These are phyloP conservation scores for Volutella citrinella DNA, from an alignment of 2,329 filamentous ascomycete genomes.

Conservation along the genomic window DNA sequence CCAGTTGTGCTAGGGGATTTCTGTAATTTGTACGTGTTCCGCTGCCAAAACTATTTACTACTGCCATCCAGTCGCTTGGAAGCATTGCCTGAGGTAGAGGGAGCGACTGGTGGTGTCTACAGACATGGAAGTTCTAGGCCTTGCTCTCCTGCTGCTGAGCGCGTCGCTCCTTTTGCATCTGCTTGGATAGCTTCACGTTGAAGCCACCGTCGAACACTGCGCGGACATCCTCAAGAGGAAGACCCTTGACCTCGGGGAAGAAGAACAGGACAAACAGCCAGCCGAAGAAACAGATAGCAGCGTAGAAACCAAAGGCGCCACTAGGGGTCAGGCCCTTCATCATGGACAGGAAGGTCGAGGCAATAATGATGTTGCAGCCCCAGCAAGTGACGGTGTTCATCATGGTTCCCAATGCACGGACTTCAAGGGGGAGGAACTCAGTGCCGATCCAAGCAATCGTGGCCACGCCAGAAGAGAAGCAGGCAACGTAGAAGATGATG, in stretches of 20 bases:
- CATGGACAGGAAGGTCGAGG: slow-evolving; percentile 43
- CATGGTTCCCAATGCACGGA: slow-evolving; percentile 43
- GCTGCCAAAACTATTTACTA: too few relatives aligned
- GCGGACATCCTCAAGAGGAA: slow-evolving; percentile 48
- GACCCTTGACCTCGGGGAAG: slow-evolving; percentile 50
- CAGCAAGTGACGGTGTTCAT: slow-evolving; percentile 42
- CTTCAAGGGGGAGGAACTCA: slow-evolving; percentile 43
- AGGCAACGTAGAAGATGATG: slow-evolving; percentile 44
- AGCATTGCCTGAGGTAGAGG: too few relatives aligned
- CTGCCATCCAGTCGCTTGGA: too few relatives aligned
- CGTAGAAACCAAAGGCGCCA: slow-evolving; percentile 49
- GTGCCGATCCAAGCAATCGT: slow-evolving; percentile 44
- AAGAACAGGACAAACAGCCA: slow-evolving; percentile 38
- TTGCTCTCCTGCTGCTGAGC: neutral
- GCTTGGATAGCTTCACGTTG: slow-evolving; percentile 36
- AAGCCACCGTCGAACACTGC: slow-evolving; percentile 46
- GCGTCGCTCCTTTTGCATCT: slow-evolving; percentile 30
- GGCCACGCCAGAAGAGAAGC: slow-evolving; percentile 34
- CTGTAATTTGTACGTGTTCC: too few relatives aligned
- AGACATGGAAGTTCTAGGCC: too few relatives aligned
- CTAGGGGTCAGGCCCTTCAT: slow-evolving; percentile 45
- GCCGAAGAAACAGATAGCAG: slow-evolving; percentile 44
- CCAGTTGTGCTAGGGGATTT: too few relatives aligned
- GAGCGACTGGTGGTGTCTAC: too few relatives aligned
- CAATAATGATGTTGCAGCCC: slow-evolving; percentile 45